Evolutionary conservation across 2,329 filamentous ascomycete genomes (phyloP).

Genomic region (Beauveria scarabaeidicola): DNA sequence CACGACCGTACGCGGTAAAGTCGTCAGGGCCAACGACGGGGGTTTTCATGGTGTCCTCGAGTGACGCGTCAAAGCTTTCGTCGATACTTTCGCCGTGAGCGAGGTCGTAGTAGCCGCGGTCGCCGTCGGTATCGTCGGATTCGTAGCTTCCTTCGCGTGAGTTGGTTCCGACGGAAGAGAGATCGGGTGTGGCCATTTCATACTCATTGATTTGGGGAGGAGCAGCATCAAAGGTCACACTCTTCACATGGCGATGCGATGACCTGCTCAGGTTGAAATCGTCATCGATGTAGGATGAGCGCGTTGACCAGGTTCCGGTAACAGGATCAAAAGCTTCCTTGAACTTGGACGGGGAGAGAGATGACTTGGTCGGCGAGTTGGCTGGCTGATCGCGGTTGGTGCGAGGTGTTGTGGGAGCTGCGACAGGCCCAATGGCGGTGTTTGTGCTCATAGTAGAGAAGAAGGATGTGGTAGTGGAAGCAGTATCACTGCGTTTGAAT

Average conservation of each 20-base stretch:
- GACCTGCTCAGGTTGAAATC: slow-evolving; percentile 56
- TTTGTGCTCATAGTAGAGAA: slow-evolving; percentile 50
- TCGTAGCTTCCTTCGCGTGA: slow-evolving; percentile 93
- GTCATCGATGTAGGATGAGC: slow-evolving; percentile 49
- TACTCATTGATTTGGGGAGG: slow-evolving; percentile 96
- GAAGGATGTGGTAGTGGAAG: slow-evolving; percentile 38
- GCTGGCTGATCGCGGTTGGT: slow-evolving; percentile 53
- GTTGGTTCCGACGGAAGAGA: slow-evolving; percentile 83
- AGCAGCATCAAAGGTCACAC: slow-evolving; percentile 90
- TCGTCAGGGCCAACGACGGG: slow-evolving; percentile 96
- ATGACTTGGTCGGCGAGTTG: slow-evolving; percentile 77
- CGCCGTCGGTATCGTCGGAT: slow-evolving; percentile 66
- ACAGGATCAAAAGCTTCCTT: slow-evolving; percentile 64
- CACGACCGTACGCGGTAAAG: slow-evolving; percentile 51
- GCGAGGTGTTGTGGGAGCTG: slow-evolving; percentile 27
- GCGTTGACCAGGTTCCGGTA: slow-evolving; percentile 58
- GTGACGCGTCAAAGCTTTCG: slow-evolving; percentile 90
- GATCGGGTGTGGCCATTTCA: slow-evolving; percentile 92
- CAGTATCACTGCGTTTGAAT: slow-evolving; percentile 45
- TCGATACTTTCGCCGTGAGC: slow-evolving; percentile 42
- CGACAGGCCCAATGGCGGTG: slow-evolving; percentile 31
- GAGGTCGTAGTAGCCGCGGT: slow-evolving; percentile 55
- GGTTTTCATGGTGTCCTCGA: slow-evolving; percentile 94
- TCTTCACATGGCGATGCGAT: slow-evolving; percentile 82
- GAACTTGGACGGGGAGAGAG: slow-evolving; percentile 61